Evolutionary conservation across 352 stramenopile species (phyloP), one percentile per base, ranked within the genome.

Genomic region (Globisporangium nodosum): DNA sequence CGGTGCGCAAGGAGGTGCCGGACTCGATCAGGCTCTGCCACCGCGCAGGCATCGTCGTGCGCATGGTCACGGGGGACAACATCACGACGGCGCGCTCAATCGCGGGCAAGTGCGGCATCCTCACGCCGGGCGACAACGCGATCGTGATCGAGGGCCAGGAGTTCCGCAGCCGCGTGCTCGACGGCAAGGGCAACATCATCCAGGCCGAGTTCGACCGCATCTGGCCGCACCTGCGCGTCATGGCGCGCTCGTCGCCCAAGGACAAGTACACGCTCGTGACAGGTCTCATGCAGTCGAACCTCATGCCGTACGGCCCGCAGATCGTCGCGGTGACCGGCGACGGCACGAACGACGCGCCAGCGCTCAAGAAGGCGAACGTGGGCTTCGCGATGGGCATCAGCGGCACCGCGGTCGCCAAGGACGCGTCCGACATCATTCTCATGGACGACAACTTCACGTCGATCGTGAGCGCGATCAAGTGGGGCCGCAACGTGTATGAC

Each of bases 61-160:
- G 96, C 47, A 99, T 99, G 96, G 91, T 99, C 45, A 99, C 97
- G 18, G 97, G 97, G 33, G 97, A 99, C 76, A 98, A 99, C 61
- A 93, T 99, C 58, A 83, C 92, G 11, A 99, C 97, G 18, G 83
- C 83, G 11, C 75, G 79, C 5, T 88, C 76, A 16, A 91, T 92
- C 42, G 83, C 83, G 18, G 69, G 71, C 42, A 90, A 92, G 49
- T 90, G 83, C 39, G 83, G 83, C 11, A 92, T 92, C 33, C 74
- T 86, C 50, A 72, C 63, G 27, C 68, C 70, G 7, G 66, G 64
- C 31, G 80, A 90, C 51, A 71, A 65, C 20, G 74, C 76, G 15
- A 58, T 92, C 24, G 78, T 89, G 16, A 78, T 92, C 49, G 82
- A 92, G 63, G 82, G 81, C 1, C 64, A 71, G 27, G 79, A 88